Conservation (phyloP, 2,329 filamentous ascomycete species). For the Madurella fahalii region DNA sequence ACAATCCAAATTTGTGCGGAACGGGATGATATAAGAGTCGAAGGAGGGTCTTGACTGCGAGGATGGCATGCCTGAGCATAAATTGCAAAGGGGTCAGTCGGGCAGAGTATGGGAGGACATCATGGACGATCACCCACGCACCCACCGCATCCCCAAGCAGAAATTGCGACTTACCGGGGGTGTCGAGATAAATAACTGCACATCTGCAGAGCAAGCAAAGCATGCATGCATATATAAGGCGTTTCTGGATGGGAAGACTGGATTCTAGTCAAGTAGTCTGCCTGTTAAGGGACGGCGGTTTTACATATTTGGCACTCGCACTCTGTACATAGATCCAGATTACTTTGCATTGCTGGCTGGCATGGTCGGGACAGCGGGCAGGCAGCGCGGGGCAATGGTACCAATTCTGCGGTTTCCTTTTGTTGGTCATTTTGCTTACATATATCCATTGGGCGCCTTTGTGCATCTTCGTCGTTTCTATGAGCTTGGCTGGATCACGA, state of each 20-base stretch:
- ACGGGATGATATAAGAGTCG: slow-evolving; percentile 2
- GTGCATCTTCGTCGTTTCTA: too few species aligned
- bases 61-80: not conserved
- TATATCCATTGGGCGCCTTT: too few species aligned
- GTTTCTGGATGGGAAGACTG: slow-evolving; percentile 8
- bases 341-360: not conserved
- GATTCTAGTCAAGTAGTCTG: not conserved
- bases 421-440: too few species aligned
- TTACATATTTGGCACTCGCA: not conserved
- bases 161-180: not conserved
- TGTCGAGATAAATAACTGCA: not conserved
- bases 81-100: too few species aligned
- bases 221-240: slow-evolving; percentile 3
- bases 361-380: not conserved
- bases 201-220: not conserved
- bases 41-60: too few species aligned
- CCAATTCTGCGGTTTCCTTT: too few species aligned
- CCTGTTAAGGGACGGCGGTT: not conserved
- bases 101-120: too few species aligned
- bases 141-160: too few species aligned
- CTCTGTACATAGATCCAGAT: not conserved
- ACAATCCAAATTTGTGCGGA: too few species aligned
- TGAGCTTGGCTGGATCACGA: too few species aligned
- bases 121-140: too few species aligned
- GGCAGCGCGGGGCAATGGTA: too few species aligned